phyloP scores from a whole-genome alignment of 768 basidiomycete species.

The Tephrocybe sp. region DNA sequence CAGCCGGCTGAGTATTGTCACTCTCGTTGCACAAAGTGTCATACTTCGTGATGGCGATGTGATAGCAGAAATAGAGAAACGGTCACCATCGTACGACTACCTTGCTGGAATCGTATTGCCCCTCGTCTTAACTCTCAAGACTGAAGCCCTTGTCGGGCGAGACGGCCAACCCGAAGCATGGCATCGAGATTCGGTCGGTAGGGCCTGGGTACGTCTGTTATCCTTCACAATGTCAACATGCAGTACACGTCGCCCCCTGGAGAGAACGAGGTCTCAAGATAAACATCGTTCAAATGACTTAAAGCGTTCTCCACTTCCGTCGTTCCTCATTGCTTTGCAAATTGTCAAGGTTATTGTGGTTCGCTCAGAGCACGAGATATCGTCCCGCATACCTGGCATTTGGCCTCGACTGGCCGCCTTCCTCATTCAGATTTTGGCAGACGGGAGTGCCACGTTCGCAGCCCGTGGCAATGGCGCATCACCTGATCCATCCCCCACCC shows the following conservation, averaged over 20 bases:
- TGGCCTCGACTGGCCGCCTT: conserved; percentile 65
- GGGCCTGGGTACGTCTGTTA: conserved; percentile 64
- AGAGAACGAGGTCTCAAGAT: conserved; percentile 50
- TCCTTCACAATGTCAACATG: conserved; percentile 58
- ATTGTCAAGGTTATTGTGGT: conserved; percentile 67
- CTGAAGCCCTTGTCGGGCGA: conserved; percentile 40
- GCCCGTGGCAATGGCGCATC: conserved; percentile 37
- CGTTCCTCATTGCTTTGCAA: conserved; percentile 56
- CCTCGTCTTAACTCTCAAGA: conserved; percentile 53
- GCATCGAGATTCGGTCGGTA: conserved; percentile 44
- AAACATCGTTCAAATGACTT: conserved; percentile 23
- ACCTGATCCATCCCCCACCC: conserved; percentile 48
- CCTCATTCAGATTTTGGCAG: conserved; percentile 47
- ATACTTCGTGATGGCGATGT: conserved; percentile 53
- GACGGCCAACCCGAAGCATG: conserved; percentile 43
- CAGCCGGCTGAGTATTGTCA: conserved; percentile 39
- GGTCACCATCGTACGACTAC: conserved; percentile 55
- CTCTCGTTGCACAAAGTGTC: conserved; percentile 43
- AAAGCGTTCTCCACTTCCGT: conserved; percentile 34
- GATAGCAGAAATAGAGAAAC: conserved; percentile 56
- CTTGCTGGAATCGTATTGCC: conserved; percentile 67
- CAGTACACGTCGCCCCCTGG: conserved; percentile 28
- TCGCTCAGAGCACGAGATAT: conserved; percentile 62
- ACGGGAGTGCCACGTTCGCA: conserved; percentile 66
- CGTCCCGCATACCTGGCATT: conserved; percentile 49